Base-by-base conservation (phyloP, 306 rosid species). In the Trifolium subterraneum region DNA sequence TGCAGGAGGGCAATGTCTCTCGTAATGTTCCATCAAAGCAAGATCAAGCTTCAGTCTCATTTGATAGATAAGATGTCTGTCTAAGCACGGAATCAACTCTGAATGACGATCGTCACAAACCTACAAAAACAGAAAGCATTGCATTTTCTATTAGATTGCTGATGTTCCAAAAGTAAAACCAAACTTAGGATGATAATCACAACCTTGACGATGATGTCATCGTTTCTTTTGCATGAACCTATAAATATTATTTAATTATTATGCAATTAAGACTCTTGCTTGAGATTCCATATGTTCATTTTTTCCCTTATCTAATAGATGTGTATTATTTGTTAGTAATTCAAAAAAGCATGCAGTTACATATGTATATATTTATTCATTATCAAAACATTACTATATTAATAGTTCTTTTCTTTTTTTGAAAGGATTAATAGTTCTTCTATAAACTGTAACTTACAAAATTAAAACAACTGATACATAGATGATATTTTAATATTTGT, bases 61-160 rank as follows among this genome's bases (percentile, higher is more conserved):
- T 72, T 81, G 85, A 72, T 81, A 81, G 67, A 81, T 77, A 77
- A 72, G 78, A 62, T 81, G 75, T 60, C 82, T 77, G 48, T 81
- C 85, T 73, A 81, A 60, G 72, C 85, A 81, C 1, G 85, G 85
- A 81, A 81, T 81, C 79, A 81, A 67, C 68, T 81, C 85, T 10
- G 85, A 81, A 67, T 82, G 86, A 55, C 71, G 70, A 55, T 82
- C 86, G 73, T 82, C 86, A 47, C 86, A 82, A 62, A 82, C 80
- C 82, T 82, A 68, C 70, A 74, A 69, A 78, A 42, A 18, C 52
- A 82, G 8, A 78, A 52, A 66, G 38, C 55, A 23, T 68, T 36
- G 7, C 5, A 36, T 54, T 33, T 8, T 19, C 59, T 48, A 71
- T 72, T 56, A 71, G 50, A 41, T 50, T 70, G 18, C 22, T 25